Evolutionary conservation across 176 grass and related monocot species (phyloP).

Genomic region (Cenchrus purpureus): DNA sequence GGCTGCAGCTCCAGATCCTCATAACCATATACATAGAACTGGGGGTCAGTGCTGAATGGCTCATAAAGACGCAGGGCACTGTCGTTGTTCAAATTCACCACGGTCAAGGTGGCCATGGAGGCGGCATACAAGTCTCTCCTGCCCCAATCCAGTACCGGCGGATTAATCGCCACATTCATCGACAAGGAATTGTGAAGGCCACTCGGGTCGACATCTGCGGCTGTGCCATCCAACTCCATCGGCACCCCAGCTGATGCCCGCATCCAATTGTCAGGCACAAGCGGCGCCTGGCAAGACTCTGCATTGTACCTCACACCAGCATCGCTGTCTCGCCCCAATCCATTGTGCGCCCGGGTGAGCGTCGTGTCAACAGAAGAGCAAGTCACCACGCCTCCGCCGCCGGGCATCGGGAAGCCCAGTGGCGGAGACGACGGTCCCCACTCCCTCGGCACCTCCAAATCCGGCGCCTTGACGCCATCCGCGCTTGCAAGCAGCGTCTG

Average conservation of each 20-base stretch:
- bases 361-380: conserved; percentile 60
- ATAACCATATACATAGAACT: conserved; percentile 83
- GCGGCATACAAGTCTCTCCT: conserved; percentile 62
- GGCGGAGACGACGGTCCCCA: conserved; percentile 40
- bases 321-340: conserved; percentile 33
- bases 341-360: conserved; percentile 33
- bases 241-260: conserved; percentile 56
- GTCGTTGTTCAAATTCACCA: conserved; percentile 69
- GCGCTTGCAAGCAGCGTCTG: conserved; percentile 46
- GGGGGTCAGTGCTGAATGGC: conserved; percentile 78
- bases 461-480: conserved; percentile 39
- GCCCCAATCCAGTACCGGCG: conserved; percentile 85
- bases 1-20: conserved; percentile 69
- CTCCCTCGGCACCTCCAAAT: conserved; percentile 40
- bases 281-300: conserved; percentile 64
- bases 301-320: conserved; percentile 39
- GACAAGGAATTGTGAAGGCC: conserved; percentile 53
- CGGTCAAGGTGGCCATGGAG: conserved; percentile 67
- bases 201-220: conserved; percentile 40
- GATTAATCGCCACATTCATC: conserved; percentile 66
- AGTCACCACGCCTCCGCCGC: conserved; percentile 61
- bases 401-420: conserved; percentile 49
- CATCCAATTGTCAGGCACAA: conserved; percentile 92
- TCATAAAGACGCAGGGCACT: conserved; percentile 68
- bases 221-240: conserved; percentile 51